Conservation (phyloP, 225 moss, liverwort and hornwort genomes). For the Sphagnum contortum region DNA sequence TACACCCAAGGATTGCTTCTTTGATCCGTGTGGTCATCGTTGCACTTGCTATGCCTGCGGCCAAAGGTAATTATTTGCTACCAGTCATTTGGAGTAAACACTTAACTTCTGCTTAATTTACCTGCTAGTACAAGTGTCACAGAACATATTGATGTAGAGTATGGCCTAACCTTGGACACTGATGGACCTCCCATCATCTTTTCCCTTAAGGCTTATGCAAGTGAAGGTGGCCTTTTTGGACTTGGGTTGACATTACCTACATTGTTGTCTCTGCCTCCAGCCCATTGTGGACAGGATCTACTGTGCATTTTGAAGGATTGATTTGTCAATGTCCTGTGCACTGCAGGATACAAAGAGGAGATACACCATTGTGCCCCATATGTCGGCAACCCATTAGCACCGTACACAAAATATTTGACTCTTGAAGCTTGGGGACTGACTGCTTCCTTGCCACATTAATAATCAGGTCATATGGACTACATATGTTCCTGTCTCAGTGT, state of each 20-base stretch:
- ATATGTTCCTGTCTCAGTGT: too few relatives aligned
- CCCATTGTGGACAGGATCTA: too few relatives aligned
- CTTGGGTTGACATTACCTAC: background rate
- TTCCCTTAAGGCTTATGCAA: background rate
- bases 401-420: slow-evolving; percentile 42
- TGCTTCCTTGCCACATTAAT: too few relatives aligned
- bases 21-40: slow-evolving; percentile 56
- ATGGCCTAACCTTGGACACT: too few relatives aligned
- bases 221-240: background rate
- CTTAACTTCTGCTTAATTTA: background rate
- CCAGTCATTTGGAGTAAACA: background rate
- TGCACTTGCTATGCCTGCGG: slow-evolving; percentile 43
- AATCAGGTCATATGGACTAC: too few relatives aligned
- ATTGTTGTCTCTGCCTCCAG: too few relatives aligned
- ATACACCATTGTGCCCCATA: slow-evolving; percentile 31
- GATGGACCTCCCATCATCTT: too few relatives aligned
- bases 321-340: background rate
- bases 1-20: slow-evolving; percentile 50
- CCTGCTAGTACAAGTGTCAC: too few relatives aligned
- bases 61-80: slow-evolving; percentile 11
- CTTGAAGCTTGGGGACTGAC: slow-evolving; percentile 10
- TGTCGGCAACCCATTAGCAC: slow-evolving; percentile 42
- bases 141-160: too few relatives aligned
- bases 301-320: too few relatives aligned
- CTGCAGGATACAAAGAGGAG: slow-evolving; percentile 44